Evolutionary conservation across 257 asterid species (phyloP), one percentile per base, ranked within the genome.

Genomic region (Solanum arcanum): DNA sequence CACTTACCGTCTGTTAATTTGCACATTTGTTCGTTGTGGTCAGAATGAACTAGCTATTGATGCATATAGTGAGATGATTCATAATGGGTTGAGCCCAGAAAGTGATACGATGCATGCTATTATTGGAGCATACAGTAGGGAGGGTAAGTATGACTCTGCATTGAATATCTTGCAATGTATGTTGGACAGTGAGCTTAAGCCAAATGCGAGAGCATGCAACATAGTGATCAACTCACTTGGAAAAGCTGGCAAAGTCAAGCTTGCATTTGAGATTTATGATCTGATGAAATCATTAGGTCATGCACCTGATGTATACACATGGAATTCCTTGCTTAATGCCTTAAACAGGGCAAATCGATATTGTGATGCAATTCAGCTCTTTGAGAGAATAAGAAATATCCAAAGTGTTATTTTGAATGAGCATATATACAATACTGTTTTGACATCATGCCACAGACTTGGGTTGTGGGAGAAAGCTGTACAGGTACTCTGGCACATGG

Each of bases 41-140:
- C 97, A 90, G 87, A 91, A 92, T 73, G 99, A 95, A 62, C 92
- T 97, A 86, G 98, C 99, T 46, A 91, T 95, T n/a, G 98, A 94
- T 87, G 98, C 98, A 33, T 94, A 97, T 83, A 90, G 86, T 44
- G 99, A 97, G 90, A 94, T 97, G 99, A 73, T 93, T 88, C 94
- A 77, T 52, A 92, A 92, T 60, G 94, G 94, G 10, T 15, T 97
- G 59, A 87, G 44, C 59, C 95, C 99, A 3, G 52, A 88, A 20
- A 89, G 89, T 59, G 99, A 95, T 87, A 93, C 88, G 12, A 94
- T 97, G 98, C 94, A 97, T 88, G 99, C 98, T 70, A 77, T 95
- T n/a, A 90, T 94, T 49, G 98, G 98, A 88, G 98, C 99, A 5
- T 95, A 97, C 42, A 27, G 93, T n/a, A 94, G 93, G 89, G 99